These are phyloP conservation scores for Papiliotrema fonsecae DNA, from an alignment of 1,284 basidiomycete species.

Conservation along the genomic window DNA sequence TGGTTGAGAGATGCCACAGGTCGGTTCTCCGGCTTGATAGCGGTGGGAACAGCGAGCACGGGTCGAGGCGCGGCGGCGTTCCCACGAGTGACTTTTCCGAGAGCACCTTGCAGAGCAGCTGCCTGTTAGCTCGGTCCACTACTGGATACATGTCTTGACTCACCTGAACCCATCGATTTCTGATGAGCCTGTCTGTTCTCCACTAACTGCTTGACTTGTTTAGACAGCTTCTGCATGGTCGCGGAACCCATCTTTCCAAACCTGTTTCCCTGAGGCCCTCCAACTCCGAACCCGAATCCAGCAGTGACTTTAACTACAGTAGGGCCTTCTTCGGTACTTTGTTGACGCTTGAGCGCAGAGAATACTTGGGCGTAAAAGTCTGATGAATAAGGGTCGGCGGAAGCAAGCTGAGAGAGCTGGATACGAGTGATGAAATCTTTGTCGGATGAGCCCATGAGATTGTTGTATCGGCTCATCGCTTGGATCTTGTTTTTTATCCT, in stretches of 20 bases:
- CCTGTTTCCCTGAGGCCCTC: conserved; percentile 54
- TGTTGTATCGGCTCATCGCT: conserved; percentile 84
- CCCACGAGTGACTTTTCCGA: conserved; percentile 83
- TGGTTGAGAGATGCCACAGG: conserved; percentile 47
- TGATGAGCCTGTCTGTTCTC: conserved; percentile 83
- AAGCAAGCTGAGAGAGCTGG: conserved; percentile 95
- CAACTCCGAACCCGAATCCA: conserved; percentile 74
- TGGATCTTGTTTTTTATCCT: conserved; percentile 42
- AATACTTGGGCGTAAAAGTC: conserved; percentile 99
- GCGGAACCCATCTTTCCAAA: conserved; percentile 63
- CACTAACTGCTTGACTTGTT: conserved; percentile 94
- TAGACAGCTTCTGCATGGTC: conserved; percentile 91
- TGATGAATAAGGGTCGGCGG: conserved; percentile 92
- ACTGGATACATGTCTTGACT: too few relatives aligned
- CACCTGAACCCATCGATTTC: conserved; percentile 68
- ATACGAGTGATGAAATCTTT: conserved; percentile 99
- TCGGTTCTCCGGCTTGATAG: conserved; percentile 29
- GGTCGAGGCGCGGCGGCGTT: conserved; percentile 79
- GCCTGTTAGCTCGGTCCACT: conserved; percentile 4
- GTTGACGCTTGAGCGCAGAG: conserved; percentile 70
- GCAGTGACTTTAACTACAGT: conserved; percentile 71
- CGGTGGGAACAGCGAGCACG: conserved; percentile 72
- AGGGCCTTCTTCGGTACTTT: conserved; percentile 63
- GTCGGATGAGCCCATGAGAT: conserved; percentile 86
- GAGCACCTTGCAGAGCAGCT: conserved; percentile 76